Evolutionary conservation across 2,329 filamentous ascomycete genomes (phyloP).

Genomic region (Lasiodiplodia gonubiensis): DNA sequence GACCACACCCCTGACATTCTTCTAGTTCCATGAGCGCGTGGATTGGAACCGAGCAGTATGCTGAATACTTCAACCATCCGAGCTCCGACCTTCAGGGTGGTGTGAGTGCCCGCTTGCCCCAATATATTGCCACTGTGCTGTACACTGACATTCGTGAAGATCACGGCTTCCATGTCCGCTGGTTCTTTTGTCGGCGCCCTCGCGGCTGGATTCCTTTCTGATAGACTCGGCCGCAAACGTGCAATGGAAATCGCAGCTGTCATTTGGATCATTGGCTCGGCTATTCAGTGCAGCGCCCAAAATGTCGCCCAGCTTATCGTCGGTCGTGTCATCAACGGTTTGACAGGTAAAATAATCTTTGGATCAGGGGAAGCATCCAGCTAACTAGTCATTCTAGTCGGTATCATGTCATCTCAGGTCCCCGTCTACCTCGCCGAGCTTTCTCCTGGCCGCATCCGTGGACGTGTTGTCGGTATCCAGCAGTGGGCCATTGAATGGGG

Average conservation of each 20-base stretch:
- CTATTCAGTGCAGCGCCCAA: constrained; percentile 27
- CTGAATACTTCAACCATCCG: constrained; percentile 58
- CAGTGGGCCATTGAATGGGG: constrained; percentile 51
- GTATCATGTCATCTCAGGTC: constrained; percentile 53
- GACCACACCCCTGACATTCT: background rate
- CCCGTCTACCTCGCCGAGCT: constrained; percentile 55
- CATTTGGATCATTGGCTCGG: constrained; percentile 45
- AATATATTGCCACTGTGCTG: background rate
- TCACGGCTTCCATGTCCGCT: constrained; percentile 56
- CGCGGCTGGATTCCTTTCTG: constrained; percentile 58
- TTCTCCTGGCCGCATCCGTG: constrained; percentile 50
- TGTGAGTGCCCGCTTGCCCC: constrained; percentile 27
- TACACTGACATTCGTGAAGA: constrained; percentile 34
- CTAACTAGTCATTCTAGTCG: constrained; percentile 35
- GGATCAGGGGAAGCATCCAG: background rate
- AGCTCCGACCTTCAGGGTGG: constrained; percentile 54
- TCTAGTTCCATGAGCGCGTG: constrained; percentile 54
- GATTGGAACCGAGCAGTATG: constrained; percentile 54
- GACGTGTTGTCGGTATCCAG: constrained; percentile 52
- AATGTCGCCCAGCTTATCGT: constrained; percentile 49
- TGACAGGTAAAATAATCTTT: constrained; percentile 33
- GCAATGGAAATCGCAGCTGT: constrained; percentile 43
- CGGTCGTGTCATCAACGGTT: constrained; percentile 54
- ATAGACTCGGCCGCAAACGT: constrained; percentile 52
- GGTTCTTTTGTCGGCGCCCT: constrained; percentile 57